These are phyloP conservation scores for Penicillium lagena DNA, from an alignment of 495 filamentous ascomycete genomes.

Conservation along the genomic window DNA sequence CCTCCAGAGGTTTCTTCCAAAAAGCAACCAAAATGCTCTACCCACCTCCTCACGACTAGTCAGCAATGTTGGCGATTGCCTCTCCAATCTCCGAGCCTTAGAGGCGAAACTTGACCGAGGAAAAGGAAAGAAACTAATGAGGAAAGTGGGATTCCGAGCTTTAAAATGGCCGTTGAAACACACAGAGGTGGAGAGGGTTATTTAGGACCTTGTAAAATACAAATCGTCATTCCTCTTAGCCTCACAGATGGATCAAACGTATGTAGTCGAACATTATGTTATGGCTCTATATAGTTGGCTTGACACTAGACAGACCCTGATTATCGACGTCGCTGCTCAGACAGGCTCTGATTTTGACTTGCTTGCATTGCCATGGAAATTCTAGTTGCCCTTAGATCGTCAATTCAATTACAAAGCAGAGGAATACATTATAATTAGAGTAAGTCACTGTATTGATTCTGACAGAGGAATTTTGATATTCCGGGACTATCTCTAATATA, in stretches of 20 bases:
- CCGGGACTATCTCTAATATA: too few species aligned
- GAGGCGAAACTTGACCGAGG: slow-evolving; percentile 18
- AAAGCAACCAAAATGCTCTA: slow-evolving; percentile 6
- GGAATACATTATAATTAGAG: too few species aligned
- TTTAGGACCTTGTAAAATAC: slow-evolving; percentile 20
- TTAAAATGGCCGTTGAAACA: slow-evolving; percentile 26
- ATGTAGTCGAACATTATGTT: too few species aligned
- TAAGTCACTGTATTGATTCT: too few species aligned
- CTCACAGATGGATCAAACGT: slow-evolving; percentile 22
- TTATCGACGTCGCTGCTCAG: too few species aligned
- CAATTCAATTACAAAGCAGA: too few species aligned
- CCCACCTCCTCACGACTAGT: slow-evolving; percentile 12
- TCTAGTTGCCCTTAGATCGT: too few species aligned
- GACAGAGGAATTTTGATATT: too few species aligned
- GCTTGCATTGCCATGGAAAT: too few species aligned
- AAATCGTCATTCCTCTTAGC: slow-evolving; percentile 22
- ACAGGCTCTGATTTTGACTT: too few species aligned
- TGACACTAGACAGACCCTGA: too few species aligned
- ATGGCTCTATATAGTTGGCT: too few species aligned
- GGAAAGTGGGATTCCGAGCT: slow-evolving; percentile 19
- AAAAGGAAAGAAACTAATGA: slow-evolving; percentile 19
- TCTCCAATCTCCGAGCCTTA: slow-evolving; percentile 17
- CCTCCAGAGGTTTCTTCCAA: slow-evolving; percentile 13
- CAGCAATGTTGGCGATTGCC: slow-evolving; percentile 15
- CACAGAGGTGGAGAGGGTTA: slow-evolving; percentile 15